Evolutionary conservation across 768 basidiomycete species (phyloP).

Genomic region (Mycena haematopus): DNA sequence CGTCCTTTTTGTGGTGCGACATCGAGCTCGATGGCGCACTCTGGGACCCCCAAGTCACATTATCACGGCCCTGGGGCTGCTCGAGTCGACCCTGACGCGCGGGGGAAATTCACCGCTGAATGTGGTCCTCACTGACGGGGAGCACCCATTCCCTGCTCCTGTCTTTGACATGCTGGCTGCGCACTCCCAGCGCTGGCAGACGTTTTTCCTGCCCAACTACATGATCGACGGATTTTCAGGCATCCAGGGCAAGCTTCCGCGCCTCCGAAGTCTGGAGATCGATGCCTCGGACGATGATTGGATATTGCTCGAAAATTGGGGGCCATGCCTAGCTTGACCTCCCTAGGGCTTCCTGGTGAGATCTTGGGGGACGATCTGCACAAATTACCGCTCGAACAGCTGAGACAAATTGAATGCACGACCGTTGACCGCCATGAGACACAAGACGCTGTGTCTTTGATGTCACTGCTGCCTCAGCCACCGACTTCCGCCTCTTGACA

Average conservation of each 20-base stretch:
- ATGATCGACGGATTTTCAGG: not conserved
- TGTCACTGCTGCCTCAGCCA: not conserved
- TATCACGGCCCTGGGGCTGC: not conserved
- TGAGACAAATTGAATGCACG: not conserved
- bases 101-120: not conserved
- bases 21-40: not conserved
- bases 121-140: not conserved
- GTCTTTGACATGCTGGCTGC: not conserved
- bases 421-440: not conserved
- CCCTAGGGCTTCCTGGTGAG: not conserved
- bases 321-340: not conserved
- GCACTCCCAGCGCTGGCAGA: slow-evolving; percentile 3
- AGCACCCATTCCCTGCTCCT: not conserved
- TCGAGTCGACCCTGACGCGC: not conserved
- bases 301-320: not conserved
- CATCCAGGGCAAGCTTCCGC: not conserved
- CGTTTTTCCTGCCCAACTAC: not conserved
- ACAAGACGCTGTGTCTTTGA: not conserved
- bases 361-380: too few species aligned
- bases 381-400: not conserved
- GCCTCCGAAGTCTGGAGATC: not conserved
- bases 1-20: not conserved
- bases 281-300: too few species aligned
- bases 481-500: not conserved
- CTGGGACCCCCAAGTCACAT: not conserved